Percentiles rank a stretch among this genome's conserved stretches.
Conservation (phyloP, 2,329 filamentous ascomycete genomes). For the Colletotrichum agaves region DNA sequence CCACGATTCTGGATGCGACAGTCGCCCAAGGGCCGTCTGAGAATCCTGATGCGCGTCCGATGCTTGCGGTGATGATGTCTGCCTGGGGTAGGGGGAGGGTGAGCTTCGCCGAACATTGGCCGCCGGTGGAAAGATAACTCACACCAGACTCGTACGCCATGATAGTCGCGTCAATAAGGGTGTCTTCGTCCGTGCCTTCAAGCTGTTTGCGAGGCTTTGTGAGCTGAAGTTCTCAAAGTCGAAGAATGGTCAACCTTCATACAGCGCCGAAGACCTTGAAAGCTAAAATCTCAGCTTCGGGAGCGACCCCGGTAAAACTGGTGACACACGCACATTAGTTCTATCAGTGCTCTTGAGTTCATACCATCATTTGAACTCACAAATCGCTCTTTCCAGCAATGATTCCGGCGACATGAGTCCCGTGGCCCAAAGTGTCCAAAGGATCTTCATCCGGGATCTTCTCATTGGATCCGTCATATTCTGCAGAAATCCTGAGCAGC, state of each 20-base stretch:
- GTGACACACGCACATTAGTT: accelerated
- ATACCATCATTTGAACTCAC: neutral
- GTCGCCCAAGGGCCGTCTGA: conserved; percentile 34
- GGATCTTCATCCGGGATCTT: conserved; percentile 41
- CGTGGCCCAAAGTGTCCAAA: conserved; percentile 40
- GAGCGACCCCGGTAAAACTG: conserved; percentile 42
- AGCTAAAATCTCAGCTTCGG: conserved; percentile 39
- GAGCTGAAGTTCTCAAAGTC: neutral
- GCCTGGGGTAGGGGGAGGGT: neutral
- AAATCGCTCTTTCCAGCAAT: conserved; percentile 40
- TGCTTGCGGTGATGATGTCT: conserved; percentile 34
- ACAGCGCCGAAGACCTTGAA: conserved; percentile 43
- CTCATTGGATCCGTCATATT: conserved; percentile 29
- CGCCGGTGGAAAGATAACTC: neutral
- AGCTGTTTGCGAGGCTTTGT: conserved; percentile 1
- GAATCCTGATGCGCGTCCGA: conserved; percentile 28
- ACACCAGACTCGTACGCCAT: conserved; percentile 37
- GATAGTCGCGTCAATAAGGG: conserved; percentile 28
- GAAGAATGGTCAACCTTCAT: neutral
- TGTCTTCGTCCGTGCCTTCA: conserved; percentile 36
- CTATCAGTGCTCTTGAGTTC: no score
- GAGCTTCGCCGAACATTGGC: accelerated
- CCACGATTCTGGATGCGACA: conserved; percentile 29
- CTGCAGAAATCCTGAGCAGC: neutral
- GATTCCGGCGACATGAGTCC: conserved; percentile 44